These are phyloP conservation scores for Agastache rugosa DNA, from an alignment of 257 asterid species.

Conservation along the genomic window DNA sequence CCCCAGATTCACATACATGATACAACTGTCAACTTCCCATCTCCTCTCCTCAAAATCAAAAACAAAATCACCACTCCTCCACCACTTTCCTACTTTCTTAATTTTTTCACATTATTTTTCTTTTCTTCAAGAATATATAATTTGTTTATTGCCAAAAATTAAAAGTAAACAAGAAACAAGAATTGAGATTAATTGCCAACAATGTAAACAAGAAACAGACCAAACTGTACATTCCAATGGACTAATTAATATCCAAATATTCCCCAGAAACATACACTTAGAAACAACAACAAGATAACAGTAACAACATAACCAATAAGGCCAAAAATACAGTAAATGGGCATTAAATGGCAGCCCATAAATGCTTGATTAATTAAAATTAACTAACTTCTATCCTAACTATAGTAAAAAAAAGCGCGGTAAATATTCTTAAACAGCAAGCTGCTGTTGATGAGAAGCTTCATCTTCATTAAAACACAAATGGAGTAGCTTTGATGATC, in stretches of 20 bases:
- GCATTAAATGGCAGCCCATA: slow-evolving; percentile 22
- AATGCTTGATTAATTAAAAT: neutral
- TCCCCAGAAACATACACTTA: slow-evolving; percentile 37
- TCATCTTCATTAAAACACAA: slow-evolving; percentile 77
- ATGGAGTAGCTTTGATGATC: slow-evolving; percentile 57
- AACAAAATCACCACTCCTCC: slow-evolving; percentile 40
- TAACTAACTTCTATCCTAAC: slow-evolving; percentile 41
- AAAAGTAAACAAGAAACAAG: slow-evolving; percentile 31
- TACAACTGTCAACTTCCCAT: slow-evolving; percentile 62
- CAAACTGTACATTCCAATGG: slow-evolving; percentile 53
- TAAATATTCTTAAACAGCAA: slow-evolving; percentile 58
- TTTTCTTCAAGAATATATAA: neutral
- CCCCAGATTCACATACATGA: slow-evolving; percentile 46
- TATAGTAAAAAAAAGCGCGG: slow-evolving; percentile 26
- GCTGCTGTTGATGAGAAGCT: slow-evolving; percentile 76
- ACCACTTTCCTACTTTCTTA: slow-evolving; percentile 27
- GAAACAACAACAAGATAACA: slow-evolving; percentile 30
- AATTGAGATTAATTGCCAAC: slow-evolving; percentile 15
- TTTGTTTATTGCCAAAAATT: neutral
- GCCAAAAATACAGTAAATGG: slow-evolving; percentile 33
- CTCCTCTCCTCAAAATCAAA: slow-evolving; percentile 52
- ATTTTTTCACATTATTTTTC: neutral
- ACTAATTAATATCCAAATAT: slow-evolving; percentile 30
- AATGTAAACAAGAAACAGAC: slow-evolving; percentile 37
- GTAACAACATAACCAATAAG: slow-evolving; percentile 36